Base-by-base conservation (phyloP, 768 basidiomycete species). In the Suillus subalutaceus region DNA sequence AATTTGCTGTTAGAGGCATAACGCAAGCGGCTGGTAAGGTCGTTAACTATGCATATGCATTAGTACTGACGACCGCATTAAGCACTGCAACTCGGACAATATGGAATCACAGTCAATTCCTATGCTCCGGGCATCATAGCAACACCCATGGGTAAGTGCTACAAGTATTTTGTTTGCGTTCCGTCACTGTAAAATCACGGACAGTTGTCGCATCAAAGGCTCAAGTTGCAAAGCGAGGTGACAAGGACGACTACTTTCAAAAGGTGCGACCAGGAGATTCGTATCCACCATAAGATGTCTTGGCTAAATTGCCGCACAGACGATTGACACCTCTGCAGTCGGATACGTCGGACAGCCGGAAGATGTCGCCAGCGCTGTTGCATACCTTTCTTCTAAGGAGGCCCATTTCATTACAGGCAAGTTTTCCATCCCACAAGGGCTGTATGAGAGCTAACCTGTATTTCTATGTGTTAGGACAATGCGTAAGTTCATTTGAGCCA, bases 1-100 rank as follows among this genome's bases (percentile, higher is more conserved):
- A 83, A 64, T 80, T 79, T 35, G 79, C 80, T 20, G 67, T 81
- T 26, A 75, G 79, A 26, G 79, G 76, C 8, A 65, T 83, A 8
- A 81, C 80, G 15, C 81, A 82, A 62, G 67, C 72, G 10, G 72
- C 77, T 4, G 78, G 81, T 81, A 69, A 48, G 62, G n/a, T 46
- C 43, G 7, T 41, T 3, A 26, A 23, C n/a, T 56, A 2, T 60
- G 32, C 44, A n/a, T 6, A 6, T 41, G 20, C 15, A 35, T 62
- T 40, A 50, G 40, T 43, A 26, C 38, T 40, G 9, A 23, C 20
- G 5, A 13, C n/a, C 35, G 3, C 20, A 35, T 20, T 32, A 18
- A 67, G 66, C 72, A 16, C 9, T 70, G 30, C 80, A 80, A 66
- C 68, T 78, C 35, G 75, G 74, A 0, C 41, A 62, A 32, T 66